Conservation (phyloP, 140 eudicot genomes). For the Stevia rebaudiana region DNA sequence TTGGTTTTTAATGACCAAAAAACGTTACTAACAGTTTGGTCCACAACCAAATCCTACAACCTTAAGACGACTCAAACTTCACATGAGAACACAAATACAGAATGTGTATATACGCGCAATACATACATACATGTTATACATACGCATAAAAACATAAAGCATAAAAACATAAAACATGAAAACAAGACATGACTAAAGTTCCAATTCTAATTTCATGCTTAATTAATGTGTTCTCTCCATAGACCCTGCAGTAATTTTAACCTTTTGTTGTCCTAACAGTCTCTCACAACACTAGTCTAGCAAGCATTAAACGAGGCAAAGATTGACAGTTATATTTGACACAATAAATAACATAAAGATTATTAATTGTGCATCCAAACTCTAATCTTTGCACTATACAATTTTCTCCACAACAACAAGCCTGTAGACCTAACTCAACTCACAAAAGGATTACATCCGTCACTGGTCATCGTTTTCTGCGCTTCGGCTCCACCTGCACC, state of each 20-base stretch:
- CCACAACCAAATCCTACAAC: neutral
- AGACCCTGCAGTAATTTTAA: constrained; percentile 12
- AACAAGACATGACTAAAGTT: constrained; percentile 8
- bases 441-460: constrained; percentile 42
- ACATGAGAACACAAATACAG: neutral
- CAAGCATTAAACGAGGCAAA: constrained; percentile 25
- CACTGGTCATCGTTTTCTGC: constrained; percentile 45
- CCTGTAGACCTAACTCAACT: constrained; percentile 32
- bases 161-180: neutral
- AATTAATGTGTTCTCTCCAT: constrained; percentile 12
- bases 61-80: neutral
- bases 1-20: too few species aligned
- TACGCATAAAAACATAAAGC: neutral
- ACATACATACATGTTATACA: neutral
- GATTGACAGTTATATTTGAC: constrained; percentile 31
- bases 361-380: constrained; percentile 38
- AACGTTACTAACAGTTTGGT: too few species aligned
- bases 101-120: neutral
- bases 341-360: constrained; percentile 34
- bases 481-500: constrained; percentile 73
- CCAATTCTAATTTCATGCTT: constrained; percentile 10
- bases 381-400: constrained; percentile 70
- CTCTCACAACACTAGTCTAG: constrained; percentile 30
- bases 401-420: constrained; percentile 33
- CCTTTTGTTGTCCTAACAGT: neutral